Conservation (phyloP, 2,329 filamentous ascomycete species). For the Chaetomium sp. region DNA sequence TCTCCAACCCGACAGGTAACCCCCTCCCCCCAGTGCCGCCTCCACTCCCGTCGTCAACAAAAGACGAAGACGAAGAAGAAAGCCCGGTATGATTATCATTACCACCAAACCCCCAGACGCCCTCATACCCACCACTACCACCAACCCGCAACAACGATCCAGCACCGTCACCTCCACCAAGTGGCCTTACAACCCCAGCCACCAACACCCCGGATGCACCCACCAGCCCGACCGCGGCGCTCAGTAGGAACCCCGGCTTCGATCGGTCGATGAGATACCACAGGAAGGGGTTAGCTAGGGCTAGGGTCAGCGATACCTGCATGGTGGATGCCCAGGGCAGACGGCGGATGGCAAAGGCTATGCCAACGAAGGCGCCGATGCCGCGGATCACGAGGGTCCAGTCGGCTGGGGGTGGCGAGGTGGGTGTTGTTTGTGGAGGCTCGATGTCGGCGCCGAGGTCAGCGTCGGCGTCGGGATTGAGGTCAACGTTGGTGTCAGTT, state of each 20-base stretch:
- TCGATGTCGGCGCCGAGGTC: conserved; percentile 20
- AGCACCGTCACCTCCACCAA: conserved; percentile 26
- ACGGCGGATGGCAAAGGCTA: conserved; percentile 69
- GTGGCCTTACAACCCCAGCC: conserved; percentile 23
- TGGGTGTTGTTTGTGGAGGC: conserved; percentile 1
- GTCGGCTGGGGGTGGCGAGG: conserved; percentile 41
- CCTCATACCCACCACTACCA: neutral
- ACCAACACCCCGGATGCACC: conserved; percentile 68
- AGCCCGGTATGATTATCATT: neutral
- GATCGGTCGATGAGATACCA: conserved; percentile 97
- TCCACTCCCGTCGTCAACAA: neutral
- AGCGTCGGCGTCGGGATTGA: neutral
- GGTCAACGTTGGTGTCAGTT: conserved; percentile 1
- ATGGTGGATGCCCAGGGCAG: conserved; percentile 90
- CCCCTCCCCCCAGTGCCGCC: neutral
- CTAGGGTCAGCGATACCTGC: conserved; percentile 85
- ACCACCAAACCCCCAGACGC: neutral
- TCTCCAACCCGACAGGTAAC: conserved; percentile 37
- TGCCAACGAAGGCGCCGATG: conserved; percentile 55
- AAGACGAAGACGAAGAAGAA: too few relatives aligned
- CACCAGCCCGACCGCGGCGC: conserved; percentile 64
- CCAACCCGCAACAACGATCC: neutral
- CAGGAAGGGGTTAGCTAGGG: conserved; percentile 83
- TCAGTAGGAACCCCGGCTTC: conserved; percentile 74
- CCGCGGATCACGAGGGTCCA: conserved; percentile 63